Percentiles rank a stretch among this genome's conserved stretches.
These are phyloP conservation scores for Hanseniaspora taiwanica DNA, from an alignment of 805 yeast species.

Conservation along the genomic window DNA sequence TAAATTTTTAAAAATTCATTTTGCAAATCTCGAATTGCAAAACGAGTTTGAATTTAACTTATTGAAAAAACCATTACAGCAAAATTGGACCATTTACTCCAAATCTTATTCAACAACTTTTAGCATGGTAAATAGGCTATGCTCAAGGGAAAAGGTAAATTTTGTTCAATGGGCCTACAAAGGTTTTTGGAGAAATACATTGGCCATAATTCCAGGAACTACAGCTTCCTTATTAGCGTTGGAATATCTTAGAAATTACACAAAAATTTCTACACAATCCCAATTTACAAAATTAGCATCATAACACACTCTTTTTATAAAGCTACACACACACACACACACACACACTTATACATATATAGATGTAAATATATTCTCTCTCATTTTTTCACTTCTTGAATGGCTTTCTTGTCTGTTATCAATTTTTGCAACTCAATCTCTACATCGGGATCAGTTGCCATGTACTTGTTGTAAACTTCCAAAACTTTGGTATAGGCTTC, in stretches of 20 bases:
- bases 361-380: not conserved
- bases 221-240: slow-evolving; percentile 74
- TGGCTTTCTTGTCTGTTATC: slow-evolving; percentile 24
- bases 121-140: slow-evolving; percentile 2
- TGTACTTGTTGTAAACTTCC: slow-evolving; percentile 26
- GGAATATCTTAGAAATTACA: slow-evolving; percentile 55
- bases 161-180: slow-evolving; percentile 54
- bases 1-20: slow-evolving; percentile 67
- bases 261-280: slow-evolving; percentile 56
- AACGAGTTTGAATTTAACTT: slow-evolving; percentile 45
- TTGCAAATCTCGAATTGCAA: slow-evolving; percentile 49
- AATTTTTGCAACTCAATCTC: slow-evolving; percentile 27
- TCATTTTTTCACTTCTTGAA: slow-evolving; percentile 11
- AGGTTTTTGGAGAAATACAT: slow-evolving; percentile 62
- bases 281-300: not conserved
- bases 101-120: slow-evolving; percentile 3
- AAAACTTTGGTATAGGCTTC: slow-evolving; percentile 24
- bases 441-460: slow-evolving; percentile 24
- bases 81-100: slow-evolving; percentile 1
- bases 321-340: too few relatives aligned
- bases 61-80: slow-evolving; percentile 27
- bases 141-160: slow-evolving; percentile 8
- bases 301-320: too few relatives aligned
- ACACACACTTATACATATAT: not conserved
- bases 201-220: slow-evolving; percentile 76